Base-by-base conservation (phyloP, 331 rosid genomes). In the Prunus yedoensis region DNA sequence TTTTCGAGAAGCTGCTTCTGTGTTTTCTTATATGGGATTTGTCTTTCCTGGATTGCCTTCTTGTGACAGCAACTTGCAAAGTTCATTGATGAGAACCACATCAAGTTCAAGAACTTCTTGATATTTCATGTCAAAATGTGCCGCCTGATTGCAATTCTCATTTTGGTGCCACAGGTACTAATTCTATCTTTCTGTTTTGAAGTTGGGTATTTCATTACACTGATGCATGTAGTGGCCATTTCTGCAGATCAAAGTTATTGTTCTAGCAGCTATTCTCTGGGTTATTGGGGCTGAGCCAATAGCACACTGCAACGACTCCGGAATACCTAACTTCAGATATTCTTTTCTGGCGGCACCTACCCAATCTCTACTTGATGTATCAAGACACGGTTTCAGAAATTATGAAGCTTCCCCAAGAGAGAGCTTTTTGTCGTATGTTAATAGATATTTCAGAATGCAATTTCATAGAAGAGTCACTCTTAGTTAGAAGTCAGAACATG, bases 161-260 rank as follows among this genome's bases (percentile, higher is more conserved):
- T 70, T 72, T 70, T 84, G 79, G 68, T 78, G 28, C 85, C 81
- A 1, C 85, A 84, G 88, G 88, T 84, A 74, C 47, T 70, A 10
- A 35, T 16, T 41, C 57, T 45, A 2, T 9, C 43, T 9, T 27
- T 27, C 63, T 16, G 30, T 5, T 14, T 12, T 10, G 17, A 45
- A 50, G 4, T n/a, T 4, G 7, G 11, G 4, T n/a, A 28, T 16
- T 58, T 45, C 64, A 54, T 27, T 46, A 46, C 51, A 28, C 73
- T 69, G 11, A 75, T 9, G 28, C 9, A 35, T 70, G 61, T 27
- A 3, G 54, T 12, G 12, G 16, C 14, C 12, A 10, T 18, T 53
- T 72, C 47, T 75, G 81, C 85, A 84, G 88, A 47, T 78, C 47
- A 74, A 75, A 60, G 85, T 74, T 3, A 71, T 38, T 17, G 71